These are phyloP conservation scores for Sclerotinia nivalis DNA, from an alignment of 2,329 filamentous ascomycete species.

Conservation along the genomic window DNA sequence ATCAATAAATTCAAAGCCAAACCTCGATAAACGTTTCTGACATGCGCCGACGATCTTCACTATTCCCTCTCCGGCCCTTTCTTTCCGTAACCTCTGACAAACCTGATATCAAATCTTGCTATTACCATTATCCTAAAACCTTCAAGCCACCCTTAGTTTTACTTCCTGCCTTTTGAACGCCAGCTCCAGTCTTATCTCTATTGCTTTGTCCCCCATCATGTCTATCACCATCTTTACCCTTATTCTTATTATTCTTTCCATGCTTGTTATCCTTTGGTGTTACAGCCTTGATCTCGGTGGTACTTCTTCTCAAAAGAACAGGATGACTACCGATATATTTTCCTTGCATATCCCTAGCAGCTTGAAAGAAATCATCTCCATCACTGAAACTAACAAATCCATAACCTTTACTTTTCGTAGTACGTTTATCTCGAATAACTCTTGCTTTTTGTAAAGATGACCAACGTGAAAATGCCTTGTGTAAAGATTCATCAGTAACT, in stretches of 20 bases:
- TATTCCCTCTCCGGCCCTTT: neutral
- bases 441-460: conserved; percentile 86
- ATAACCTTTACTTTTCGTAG: conserved; percentile 93
- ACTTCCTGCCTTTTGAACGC: conserved; percentile 61
- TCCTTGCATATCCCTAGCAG: conserved; percentile 96
- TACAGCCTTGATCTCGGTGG: conserved; percentile 83
- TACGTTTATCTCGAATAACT: conserved; percentile 92
- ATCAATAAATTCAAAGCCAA: neutral
- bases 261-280: conserved; percentile 64
- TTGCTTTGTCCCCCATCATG: conserved; percentile 43
- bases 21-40: neutral
- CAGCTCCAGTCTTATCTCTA: conserved; percentile 47
- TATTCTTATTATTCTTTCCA: conserved; percentile 43
- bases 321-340: conserved; percentile 99
- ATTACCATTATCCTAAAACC: conserved; percentile 53
- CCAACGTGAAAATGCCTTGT: conserved; percentile 92
- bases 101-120: neutral
- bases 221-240: conserved; percentile 43
- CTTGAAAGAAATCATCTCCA: conserved; percentile 93
- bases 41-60: neutral
- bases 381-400: conserved; percentile 96
- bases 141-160: conserved; percentile 68
- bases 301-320: conserved; percentile 81
- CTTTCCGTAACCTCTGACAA: neutral
- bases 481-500: conserved; percentile 91